Evolutionary conservation across 208 protist genomes (phyloP), one percentile per base, ranked within the genome.

Genomic region (Trypanosoma melophagium): DNA sequence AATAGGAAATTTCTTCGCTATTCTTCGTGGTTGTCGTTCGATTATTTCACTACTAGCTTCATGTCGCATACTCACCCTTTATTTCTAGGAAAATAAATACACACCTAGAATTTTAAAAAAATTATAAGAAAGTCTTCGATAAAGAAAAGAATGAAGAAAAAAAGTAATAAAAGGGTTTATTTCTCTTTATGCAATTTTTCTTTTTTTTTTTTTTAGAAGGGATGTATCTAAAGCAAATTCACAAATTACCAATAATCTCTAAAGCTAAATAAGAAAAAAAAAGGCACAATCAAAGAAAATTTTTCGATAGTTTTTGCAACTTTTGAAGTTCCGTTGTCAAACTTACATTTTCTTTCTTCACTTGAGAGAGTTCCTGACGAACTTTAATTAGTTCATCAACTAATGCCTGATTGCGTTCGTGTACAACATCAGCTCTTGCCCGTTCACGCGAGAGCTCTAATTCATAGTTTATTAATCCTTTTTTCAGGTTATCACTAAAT

Each of bases 381-480:
- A 90, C 64, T 1, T 53, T 66, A 10, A 68, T 66, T 25, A 95
- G 66, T 59, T 95, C 89, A 41, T 79, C 74, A 19, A 92, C 80
- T 40, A 95, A 74, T 45, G 87, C 66, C 60, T 93, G 76, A 63
- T 87, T 90, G 5, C 87, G 73, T 52, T 88, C 73, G 42, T 91
- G 80, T 17, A 77, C 70, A 16, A 74, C 61, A 58, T 95, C 86
- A 7, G 82, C 80, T 53, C 89, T 78, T 12, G 56, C 60, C 14
- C 79, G 73, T 56, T 92, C 89, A 4, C 86, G 73, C 14, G 73
- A 70, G 7, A 95, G 63, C 52, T 93, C 84, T 19, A 93, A 69
- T 67, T 95, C 89, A 66, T 95, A 90, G 70, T 93, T 91, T 7
- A 93, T 71, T 17, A 87, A 60, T 0, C 83, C 84, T 8, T 74